Evolutionary conservation across 2,329 filamentous ascomycete genomes (phyloP), one percentile per base, ranked within the genome.

Genomic region (Claviceps sorghi): DNA sequence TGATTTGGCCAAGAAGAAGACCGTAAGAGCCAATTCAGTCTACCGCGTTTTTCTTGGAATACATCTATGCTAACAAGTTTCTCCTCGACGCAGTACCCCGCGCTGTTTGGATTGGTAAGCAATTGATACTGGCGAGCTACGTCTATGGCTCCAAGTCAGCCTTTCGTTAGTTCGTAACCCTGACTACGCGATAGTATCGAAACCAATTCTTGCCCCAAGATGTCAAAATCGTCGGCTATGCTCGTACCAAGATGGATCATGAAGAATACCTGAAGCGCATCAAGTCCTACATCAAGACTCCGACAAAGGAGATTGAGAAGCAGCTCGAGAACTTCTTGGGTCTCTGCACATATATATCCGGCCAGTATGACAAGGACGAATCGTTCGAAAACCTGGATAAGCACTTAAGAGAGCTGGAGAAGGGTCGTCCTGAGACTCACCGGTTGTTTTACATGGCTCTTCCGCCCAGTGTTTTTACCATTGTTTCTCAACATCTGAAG

Each of bases 1-100:
- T 64, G 93, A 98, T 77, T 75, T 98, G 60, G 93, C 93, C 50
- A 98, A 98, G 80, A 98, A 98, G 84, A 98, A 98, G 84, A 98
- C 93, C 46, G 89, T 95, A 73, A 68, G 82, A 53, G 52, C 48
- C 52, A 50, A 50, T 53, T 52, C 55, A 48, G 38, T 46, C 47
- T 43, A 15, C 4, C 38, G 34, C 26, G 21, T 22, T 43, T 21
- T 17, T 45, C 17, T 32, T 48, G 30, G 17, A 21, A 26, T 36
- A 5, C 6, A 41, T 47, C 19, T 55, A 49, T 53, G 58, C 60
- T 62, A 58, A 63, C 57, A 48, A 58, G 53, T 52, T 49, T 55
- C 52, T 47, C 52, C 51, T 36, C 46, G 40, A 46, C 36, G 40
- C 56, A 95, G 87, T 98, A 95, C 74, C 93, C 93, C 59, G 93